phyloP scores from a whole-genome alignment of 2,329 filamentous ascomycete genomes.

The Neonectria coccinea region DNA sequence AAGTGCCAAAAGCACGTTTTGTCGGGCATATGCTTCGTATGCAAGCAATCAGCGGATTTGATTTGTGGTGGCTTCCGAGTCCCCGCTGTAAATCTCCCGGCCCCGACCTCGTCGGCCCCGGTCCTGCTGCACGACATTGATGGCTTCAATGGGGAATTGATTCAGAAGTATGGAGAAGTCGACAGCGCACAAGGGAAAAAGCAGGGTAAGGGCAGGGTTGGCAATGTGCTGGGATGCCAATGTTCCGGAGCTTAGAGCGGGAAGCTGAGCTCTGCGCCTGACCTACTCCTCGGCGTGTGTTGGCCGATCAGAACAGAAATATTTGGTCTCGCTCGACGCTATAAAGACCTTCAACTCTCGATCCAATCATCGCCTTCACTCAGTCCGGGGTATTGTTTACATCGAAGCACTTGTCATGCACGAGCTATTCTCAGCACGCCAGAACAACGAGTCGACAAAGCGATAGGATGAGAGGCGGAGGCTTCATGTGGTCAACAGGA shows the following conservation, averaged over 20 bases:
- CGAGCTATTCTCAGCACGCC: not conserved
- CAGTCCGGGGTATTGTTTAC: not conserved
- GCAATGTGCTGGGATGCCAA: not conserved
- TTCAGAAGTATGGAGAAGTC: not conserved
- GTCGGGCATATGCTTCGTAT: not conserved
- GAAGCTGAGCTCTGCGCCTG: not conserved
- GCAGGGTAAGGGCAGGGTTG: not conserved
- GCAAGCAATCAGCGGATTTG: not conserved
- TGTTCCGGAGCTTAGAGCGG: not conserved
- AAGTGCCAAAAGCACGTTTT: not conserved
- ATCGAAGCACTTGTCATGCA: not conserved
- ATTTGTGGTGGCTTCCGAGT: not conserved
- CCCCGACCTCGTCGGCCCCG: not conserved
- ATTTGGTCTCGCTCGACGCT: not conserved
- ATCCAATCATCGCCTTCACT: not conserved
- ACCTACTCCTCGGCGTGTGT: not conserved
- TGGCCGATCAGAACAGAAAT: not conserved
- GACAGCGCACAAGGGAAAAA: not conserved
- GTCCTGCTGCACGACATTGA: not conserved
- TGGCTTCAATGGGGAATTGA: not conserved
- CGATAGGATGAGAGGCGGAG: not conserved
- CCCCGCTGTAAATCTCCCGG: constrained; percentile 3
- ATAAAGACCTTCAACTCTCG: not conserved
- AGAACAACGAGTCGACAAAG: not conserved
- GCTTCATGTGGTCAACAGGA: not conserved